Evolutionary conservation across 257 asterid species (phyloP).

Genomic region (Ilex asprella): DNA sequence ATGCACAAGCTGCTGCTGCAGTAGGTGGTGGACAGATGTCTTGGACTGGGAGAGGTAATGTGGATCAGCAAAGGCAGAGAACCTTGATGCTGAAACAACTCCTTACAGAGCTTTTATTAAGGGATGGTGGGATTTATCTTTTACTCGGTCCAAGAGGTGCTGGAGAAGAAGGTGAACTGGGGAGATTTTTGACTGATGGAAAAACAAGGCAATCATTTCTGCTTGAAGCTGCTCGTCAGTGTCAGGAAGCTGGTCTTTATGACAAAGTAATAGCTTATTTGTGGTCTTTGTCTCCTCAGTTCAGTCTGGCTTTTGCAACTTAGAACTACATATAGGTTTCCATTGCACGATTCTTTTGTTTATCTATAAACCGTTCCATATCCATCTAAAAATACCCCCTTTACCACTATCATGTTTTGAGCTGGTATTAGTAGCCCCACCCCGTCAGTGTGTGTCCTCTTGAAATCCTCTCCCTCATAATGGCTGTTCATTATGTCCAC

Average conservation of each 20-base stretch:
- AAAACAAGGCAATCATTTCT: constrained; percentile 66
- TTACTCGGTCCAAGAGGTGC: constrained; percentile 83
- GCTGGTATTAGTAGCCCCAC: too few relatives aligned
- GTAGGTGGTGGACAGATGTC: constrained; percentile 93
- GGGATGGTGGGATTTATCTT: constrained; percentile 71
- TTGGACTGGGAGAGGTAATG: constrained; percentile 76
- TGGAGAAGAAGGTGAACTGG: constrained; percentile 91
- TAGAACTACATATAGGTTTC: too few relatives aligned
- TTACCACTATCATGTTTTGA: too few relatives aligned
- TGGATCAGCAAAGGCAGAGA: constrained; percentile 86
- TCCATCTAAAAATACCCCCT: too few relatives aligned
- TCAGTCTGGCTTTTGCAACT: background rate
- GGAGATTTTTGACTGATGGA: constrained; percentile 68
- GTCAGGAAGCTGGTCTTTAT: constrained; percentile 74
- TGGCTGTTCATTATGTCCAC: too few relatives aligned
- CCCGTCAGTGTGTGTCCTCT: too few relatives aligned
- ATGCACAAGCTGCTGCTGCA: constrained; percentile 93
- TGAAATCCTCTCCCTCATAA: too few relatives aligned
- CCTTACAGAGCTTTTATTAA: constrained; percentile 66
- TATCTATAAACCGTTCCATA: too few relatives aligned
- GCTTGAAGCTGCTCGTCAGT: constrained; percentile 79
- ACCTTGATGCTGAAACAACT: constrained; percentile 78
- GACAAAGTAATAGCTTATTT: constrained; percentile 55
- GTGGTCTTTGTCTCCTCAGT: background rate
- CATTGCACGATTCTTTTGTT: too few relatives aligned